Percentiles rank a stretch among this genome's conserved stretches.
These are phyloP conservation scores for Rugonectria rugulosa DNA, from an alignment of 2,329 filamentous ascomycete genomes.

Conservation along the genomic window DNA sequence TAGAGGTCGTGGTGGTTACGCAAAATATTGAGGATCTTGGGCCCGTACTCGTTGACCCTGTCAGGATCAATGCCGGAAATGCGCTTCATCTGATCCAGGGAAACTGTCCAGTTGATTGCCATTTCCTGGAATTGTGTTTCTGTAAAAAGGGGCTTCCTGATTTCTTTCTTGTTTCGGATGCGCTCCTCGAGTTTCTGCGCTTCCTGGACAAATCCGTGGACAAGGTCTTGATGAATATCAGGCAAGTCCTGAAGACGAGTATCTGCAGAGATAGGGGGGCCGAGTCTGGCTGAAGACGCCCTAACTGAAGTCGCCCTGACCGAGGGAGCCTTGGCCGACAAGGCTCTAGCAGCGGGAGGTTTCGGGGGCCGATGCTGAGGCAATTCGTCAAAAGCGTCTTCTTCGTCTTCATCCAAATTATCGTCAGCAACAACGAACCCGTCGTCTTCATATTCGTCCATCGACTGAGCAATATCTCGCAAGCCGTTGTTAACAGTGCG, in stretches of 20 bases:
- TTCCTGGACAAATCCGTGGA: slow-evolving; percentile 70
- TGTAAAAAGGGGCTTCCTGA: slow-evolving; percentile 70
- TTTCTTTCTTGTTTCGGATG: slow-evolving; percentile 65
- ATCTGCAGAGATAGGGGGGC: slow-evolving; percentile 67
- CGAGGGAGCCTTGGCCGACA: slow-evolving; percentile 41
- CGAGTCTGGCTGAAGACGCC: slow-evolving; percentile 41
- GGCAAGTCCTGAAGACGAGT: slow-evolving; percentile 60
- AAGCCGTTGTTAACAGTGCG: slow-evolving; percentile 39
- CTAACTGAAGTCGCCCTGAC: background rate
- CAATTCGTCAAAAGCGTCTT: slow-evolving; percentile 57
- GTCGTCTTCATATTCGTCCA: slow-evolving; percentile 57
- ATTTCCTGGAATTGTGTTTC: slow-evolving; percentile 76
- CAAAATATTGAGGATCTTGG: slow-evolving; percentile 67
- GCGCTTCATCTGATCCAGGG: slow-evolving; percentile 65
- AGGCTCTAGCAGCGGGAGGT: slow-evolving; percentile 32
- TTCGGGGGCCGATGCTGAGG: slow-evolving; percentile 48
- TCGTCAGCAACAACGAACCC: slow-evolving; percentile 58
- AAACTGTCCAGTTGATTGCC: slow-evolving; percentile 73
- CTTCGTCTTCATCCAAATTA: slow-evolving; percentile 40
- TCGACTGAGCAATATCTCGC: slow-evolving; percentile 51
- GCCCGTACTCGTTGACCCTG: slow-evolving; percentile 69
- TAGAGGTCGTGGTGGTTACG: slow-evolving; percentile 56
- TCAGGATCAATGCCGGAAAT: slow-evolving; percentile 70
- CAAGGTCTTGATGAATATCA: slow-evolving; percentile 67
- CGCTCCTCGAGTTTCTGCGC: slow-evolving; percentile 68